Conservation (phyloP, 805 yeast genomes). For the Metschnikowia lachancei region DNA sequence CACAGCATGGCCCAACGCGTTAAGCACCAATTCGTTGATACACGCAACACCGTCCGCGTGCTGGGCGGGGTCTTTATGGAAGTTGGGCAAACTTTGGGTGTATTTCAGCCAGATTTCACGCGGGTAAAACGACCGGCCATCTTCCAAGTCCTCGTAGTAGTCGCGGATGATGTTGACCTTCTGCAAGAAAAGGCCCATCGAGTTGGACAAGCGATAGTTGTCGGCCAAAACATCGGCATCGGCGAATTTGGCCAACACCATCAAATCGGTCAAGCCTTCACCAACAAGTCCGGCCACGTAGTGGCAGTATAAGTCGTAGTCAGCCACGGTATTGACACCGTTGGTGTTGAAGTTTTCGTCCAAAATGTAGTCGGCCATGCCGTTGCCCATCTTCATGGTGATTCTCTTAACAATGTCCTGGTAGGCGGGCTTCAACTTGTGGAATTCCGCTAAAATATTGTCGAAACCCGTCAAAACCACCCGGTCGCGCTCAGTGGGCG, state of each 20-base stretch:
- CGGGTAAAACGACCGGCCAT: constrained; percentile 96
- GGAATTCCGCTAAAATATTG: constrained; percentile 64
- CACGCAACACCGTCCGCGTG: constrained; percentile 67
- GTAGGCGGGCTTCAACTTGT: constrained; percentile 67
- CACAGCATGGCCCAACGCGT: constrained; percentile 73
- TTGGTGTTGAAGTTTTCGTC: constrained; percentile 73
- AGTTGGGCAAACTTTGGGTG: constrained; percentile 59
- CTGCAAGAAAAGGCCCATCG: constrained; percentile 94
- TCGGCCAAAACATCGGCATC: constrained; percentile 47
- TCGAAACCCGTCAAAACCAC: constrained; percentile 79
- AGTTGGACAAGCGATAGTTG: constrained; percentile 59
- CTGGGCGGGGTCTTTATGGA: constrained; percentile 43
- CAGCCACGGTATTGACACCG: constrained; percentile 76
- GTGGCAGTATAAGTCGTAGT: constrained; percentile 89
- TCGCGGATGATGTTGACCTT: constrained; percentile 96
- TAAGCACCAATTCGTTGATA: constrained; percentile 74
- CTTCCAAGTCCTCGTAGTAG: constrained; percentile 85
- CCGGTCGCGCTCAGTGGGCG: constrained; percentile 78
- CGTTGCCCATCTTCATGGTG: constrained; percentile 87
- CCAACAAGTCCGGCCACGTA: constrained; percentile 98
- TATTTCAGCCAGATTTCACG: constrained; percentile 87
- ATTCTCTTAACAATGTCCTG: constrained; percentile 77
- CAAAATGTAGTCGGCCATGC: constrained; percentile 91
- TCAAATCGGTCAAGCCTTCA: constrained; percentile 84
- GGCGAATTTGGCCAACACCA: constrained; percentile 73